A percentile compares a stretch with the other conserved stretches of the same genome.
phyloP scores from a whole-genome alignment of 345 rosid species.

The Camelina hispida region DNA sequence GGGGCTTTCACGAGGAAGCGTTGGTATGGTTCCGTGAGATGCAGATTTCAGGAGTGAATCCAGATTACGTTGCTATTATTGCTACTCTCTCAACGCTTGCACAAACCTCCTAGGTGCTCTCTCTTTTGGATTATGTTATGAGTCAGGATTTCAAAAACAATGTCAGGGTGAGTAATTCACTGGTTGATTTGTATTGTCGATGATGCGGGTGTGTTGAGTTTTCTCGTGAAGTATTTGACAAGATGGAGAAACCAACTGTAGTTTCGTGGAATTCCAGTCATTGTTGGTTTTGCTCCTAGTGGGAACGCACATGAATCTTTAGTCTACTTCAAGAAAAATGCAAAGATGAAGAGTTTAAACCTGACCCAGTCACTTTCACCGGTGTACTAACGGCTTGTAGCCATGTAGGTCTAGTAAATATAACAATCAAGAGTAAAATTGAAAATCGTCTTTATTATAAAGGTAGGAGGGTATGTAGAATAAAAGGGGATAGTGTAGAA shows the following conservation, averaged over 20 bases:
- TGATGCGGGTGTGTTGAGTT: constrained; percentile 78
- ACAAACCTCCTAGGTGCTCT: constrained; percentile 58
- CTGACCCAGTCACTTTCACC: constrained; percentile 72
- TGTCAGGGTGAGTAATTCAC: constrained; percentile 58
- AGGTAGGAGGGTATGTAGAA: too few relatives aligned
- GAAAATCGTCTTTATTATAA: too few relatives aligned
- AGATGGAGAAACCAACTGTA: constrained; percentile 59
- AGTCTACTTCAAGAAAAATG: constrained; percentile 57
- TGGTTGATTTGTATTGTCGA: constrained; percentile 77
- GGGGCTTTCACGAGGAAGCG: constrained; percentile 62
- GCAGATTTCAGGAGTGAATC: constrained; percentile 58
- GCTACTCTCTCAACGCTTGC: constrained; percentile 65
- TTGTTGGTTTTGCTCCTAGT: constrained; percentile 65
- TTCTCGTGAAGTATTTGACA: constrained; percentile 62
- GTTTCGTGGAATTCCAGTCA: constrained; percentile 83
- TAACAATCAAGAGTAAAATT: too few relatives aligned
- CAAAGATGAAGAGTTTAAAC: constrained; percentile 58
- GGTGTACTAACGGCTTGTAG: constrained; percentile 78
- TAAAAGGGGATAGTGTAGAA: too few relatives aligned
- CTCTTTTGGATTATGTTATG: constrained; percentile 57
- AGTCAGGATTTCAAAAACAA: constrained; percentile 53
- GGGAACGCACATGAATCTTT: constrained; percentile 65
- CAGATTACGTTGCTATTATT: constrained; percentile 64
- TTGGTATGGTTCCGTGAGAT: constrained; percentile 65
- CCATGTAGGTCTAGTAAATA: constrained; percentile 60